Conservation (phyloP, 768 basidiomycete species). For the Suillus subaureus region DNA sequence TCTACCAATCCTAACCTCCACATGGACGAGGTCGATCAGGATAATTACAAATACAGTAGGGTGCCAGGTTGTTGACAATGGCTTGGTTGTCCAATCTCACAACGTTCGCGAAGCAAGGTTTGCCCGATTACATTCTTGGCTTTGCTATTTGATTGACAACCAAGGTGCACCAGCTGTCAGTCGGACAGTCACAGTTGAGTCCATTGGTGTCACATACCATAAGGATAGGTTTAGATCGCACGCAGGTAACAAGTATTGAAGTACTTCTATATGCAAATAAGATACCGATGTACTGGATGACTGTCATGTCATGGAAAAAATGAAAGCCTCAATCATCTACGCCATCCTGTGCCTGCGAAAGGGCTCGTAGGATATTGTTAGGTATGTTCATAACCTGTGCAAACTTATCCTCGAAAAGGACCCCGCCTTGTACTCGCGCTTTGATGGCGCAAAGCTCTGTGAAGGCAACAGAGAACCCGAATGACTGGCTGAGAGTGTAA, state of each 20-base stretch:
- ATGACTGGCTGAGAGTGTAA: conserved; percentile 33
- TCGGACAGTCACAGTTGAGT: conserved; percentile 30
- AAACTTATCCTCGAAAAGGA: conserved; percentile 25
- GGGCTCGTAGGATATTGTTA: conserved; percentile 17
- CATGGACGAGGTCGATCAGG: conserved; percentile 72
- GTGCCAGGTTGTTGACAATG: conserved; percentile 76
- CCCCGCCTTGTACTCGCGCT: conserved; percentile 38
- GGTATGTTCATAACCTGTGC: conserved; percentile 30
- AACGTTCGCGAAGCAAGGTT: conserved; percentile 87
- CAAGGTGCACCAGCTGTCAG: conserved; percentile 84
- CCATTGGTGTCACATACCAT: not conserved
- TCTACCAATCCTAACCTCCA: conserved; percentile 64
- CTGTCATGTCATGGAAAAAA: not conserved
- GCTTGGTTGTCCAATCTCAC: conserved; percentile 86
- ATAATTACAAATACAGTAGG: conserved; percentile 79
- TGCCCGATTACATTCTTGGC: conserved; percentile 17
- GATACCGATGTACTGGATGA: not conserved
- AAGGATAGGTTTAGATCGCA: not conserved
- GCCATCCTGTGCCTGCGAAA: conserved; percentile 18
- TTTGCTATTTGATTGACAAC: conserved; percentile 50
- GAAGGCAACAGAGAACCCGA: conserved; percentile 61
- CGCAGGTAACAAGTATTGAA: not conserved
- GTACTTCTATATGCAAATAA: not conserved
- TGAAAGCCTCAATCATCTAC: conserved; percentile 11
- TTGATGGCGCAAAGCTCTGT: conserved; percentile 56